Base-by-base conservation (phyloP, 352 stramenopile species). In the Blastocystis sp. region DNA sequence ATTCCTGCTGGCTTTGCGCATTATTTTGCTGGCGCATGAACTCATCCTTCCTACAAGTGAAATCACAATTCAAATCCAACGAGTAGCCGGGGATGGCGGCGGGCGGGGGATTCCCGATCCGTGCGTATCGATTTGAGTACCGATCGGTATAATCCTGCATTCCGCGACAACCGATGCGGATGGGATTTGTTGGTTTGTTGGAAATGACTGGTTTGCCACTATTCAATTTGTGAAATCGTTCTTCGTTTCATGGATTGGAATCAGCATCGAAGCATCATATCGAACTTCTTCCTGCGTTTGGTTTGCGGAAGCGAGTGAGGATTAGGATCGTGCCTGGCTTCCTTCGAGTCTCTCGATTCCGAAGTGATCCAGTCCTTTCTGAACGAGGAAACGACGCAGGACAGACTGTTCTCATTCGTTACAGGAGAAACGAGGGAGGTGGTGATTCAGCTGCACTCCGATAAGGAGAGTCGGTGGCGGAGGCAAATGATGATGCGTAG, bases 281-380 rank as follows among this genome's bases (percentile, higher is more conserved):
- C 57, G 21, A 84, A 84, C 38, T 84, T 69, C 48, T 84, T 84
- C 69, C 28, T 69, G 45, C 59, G 74, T 84, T 57, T 24, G 17
- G 2, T 21, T 4, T 3, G 14, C 7, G 43, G 28, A 60, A 38
- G n/a, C 19, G 19, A 19, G 52, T 84, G 42, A 84, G 28, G 28
- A 14, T 14, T 69, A 84, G 74, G 74, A 54, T 70, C 74, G 11
- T 84, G 74, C 45, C 52, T 84, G 24, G 74, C 74, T 57, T 68
- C 74, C 66, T 84, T 84, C 45, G 74, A 84, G 69, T 48, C 57
- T 10, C 74, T 84, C 9, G 74, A 84, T 70, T 42, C 66, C 60
- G 40, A 52, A 9, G 57, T 84, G 6, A 69, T 84, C 45, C 54
- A 48, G 17, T 24, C 57, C 17, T 84, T 84, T 52, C 42, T 84